A percentile compares a stretch with the other conserved stretches of the same genome.
phyloP scores from a whole-genome alignment of 257 asterid species.

The Salvia miltiorrhiza region DNA sequence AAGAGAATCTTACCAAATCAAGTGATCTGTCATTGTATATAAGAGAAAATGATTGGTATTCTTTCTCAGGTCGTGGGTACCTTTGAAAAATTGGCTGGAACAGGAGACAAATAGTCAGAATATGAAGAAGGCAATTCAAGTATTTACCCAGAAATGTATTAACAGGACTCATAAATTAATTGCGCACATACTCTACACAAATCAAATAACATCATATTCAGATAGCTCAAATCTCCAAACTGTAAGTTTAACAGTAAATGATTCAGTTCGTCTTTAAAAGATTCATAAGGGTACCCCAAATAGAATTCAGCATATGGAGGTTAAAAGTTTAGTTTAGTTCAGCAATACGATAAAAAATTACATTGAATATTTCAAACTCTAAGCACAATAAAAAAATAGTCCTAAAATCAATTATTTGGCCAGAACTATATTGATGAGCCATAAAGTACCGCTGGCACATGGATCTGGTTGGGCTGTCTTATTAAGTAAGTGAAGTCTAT shows the following conservation, averaged over 20 bases:
- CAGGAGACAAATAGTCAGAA: constrained; percentile 26
- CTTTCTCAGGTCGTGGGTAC: constrained; percentile 97
- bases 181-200: constrained; percentile 4
- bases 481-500: neutral
- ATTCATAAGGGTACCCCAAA: constrained; percentile 10
- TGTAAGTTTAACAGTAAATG: neutral
- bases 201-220: neutral
- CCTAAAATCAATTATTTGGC: neutral
- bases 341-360: neutral
- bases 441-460: neutral
- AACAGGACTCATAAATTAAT: constrained; percentile 4
- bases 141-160: constrained; percentile 1
- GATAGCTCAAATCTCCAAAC: constrained; percentile 13
- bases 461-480: neutral
- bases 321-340: constrained; percentile 8
- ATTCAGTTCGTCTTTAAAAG: neutral
- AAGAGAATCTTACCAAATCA: constrained; percentile 69
- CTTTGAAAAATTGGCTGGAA: constrained; percentile 91
- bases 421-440: neutral
- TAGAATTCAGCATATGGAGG: constrained; percentile 5
- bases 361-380: neutral
- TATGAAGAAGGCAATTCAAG: constrained; percentile 3
- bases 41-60: constrained; percentile 92
- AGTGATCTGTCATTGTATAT: constrained; percentile 91
- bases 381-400: neutral